phyloP scores from a whole-genome alignment of 345 rosid species.

The Eucalyptus pauciflora region DNA sequence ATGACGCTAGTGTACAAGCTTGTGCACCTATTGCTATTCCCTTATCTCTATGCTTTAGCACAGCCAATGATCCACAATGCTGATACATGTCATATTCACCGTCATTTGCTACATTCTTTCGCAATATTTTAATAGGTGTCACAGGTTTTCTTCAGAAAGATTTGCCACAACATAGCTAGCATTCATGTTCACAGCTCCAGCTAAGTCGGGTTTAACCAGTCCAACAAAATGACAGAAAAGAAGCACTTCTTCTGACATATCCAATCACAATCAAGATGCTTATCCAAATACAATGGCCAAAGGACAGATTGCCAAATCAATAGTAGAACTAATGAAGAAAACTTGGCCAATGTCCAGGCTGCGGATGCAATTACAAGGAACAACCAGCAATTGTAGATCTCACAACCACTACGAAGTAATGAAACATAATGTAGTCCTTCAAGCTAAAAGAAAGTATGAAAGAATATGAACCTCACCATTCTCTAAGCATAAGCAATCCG shows the following conservation, averaged over 20 bases:
- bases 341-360: background rate
- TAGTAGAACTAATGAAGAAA: background rate
- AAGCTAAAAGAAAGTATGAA: background rate
- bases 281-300: background rate
- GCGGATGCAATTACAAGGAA: background rate
- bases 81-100: background rate
- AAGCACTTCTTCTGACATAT: background rate
- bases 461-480: constrained; percentile 54
- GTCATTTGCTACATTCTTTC: background rate
- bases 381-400: background rate
- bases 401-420: background rate
- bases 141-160: background rate
- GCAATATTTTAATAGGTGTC: background rate
- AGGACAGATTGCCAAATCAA: background rate
- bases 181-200: background rate
- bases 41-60: background rate
- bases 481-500: constrained; percentile 65
- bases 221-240: background rate
- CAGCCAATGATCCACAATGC: background rate
- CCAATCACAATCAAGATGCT: background rate
- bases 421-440: background rate
- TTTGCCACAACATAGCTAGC: background rate
- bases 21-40: background rate
- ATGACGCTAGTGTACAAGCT: background rate
- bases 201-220: background rate